phyloP scores from a whole-genome alignment of 2,329 filamentous ascomycete genomes.

The Xylariales sp. region DNA sequence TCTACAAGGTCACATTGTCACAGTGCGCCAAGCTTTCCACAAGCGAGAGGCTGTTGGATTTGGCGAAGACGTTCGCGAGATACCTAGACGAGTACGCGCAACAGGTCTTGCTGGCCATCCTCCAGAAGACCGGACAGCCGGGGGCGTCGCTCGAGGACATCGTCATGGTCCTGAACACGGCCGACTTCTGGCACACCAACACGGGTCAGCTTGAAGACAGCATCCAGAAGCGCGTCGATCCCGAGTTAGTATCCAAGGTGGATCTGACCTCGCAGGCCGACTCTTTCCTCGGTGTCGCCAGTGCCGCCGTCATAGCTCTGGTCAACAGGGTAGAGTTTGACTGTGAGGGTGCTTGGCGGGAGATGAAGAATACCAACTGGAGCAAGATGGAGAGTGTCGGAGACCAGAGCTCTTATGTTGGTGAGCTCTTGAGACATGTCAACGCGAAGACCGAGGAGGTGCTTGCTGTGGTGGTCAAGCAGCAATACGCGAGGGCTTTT shows the following conservation, averaged over 20 bases:
- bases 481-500: slow-evolving; percentile 90
- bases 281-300: slow-evolving; percentile 91
- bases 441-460: slow-evolving; percentile 71
- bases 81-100: slow-evolving; percentile 96
- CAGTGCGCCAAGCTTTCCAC: slow-evolving; percentile 97
- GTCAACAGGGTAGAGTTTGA: slow-evolving; percentile 79
- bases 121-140: slow-evolving; percentile 52
- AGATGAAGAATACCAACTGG: slow-evolving; percentile 97
- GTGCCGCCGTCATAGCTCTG: slow-evolving; percentile 75
- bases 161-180: slow-evolving; percentile 87
- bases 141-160: slow-evolving; percentile 64
- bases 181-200: slow-evolving; percentile 94
- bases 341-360: slow-evolving; percentile 84
- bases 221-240: slow-evolving; percentile 85
- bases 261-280: slow-evolving; percentile 92
- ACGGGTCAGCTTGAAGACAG: slow-evolving; percentile 92
- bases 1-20: slow-evolving; percentile 86
- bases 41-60: slow-evolving; percentile 76
- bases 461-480: slow-evolving; percentile 74
- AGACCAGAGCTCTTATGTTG: slow-evolving; percentile 89
- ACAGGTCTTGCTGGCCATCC: slow-evolving; percentile 74
- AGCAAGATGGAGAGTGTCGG: slow-evolving; percentile 87
- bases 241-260: slow-evolving; percentile 67
- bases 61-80: slow-evolving; percentile 81
- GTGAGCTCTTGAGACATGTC: slow-evolving; percentile 70